phyloP scores from a whole-genome alignment of 2,329 filamentous ascomycete species.

The Talaromyces sp. region DNA sequence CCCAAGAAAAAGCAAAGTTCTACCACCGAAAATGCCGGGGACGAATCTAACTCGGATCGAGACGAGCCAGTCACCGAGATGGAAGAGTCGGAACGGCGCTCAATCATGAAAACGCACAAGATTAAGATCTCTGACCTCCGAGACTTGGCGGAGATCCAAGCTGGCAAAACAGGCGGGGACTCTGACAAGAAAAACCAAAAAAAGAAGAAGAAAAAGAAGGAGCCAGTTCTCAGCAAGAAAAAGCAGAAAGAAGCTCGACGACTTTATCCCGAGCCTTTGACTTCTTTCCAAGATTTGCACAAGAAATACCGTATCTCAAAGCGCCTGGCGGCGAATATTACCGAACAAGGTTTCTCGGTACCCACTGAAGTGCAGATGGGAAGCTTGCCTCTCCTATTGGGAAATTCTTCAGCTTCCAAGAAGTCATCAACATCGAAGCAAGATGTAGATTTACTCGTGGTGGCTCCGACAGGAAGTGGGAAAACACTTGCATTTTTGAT shows the following conservation, averaged over 20 bases:
- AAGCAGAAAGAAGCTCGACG: constrained; percentile 49
- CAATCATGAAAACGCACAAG: constrained; percentile 71
- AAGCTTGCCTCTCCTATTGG: constrained; percentile 71
- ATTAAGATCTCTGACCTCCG: constrained; percentile 78
- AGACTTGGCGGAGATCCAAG: constrained; percentile 36
- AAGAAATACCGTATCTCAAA: constrained; percentile 67
- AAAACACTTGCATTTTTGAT: constrained; percentile 94
- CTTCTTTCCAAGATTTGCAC: constrained; percentile 68
- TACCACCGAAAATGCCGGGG: background rate
- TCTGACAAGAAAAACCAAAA: constrained; percentile 28
- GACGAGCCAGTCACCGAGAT: constrained; percentile 32
- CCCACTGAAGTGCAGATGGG: constrained; percentile 94
- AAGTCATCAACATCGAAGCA: constrained; percentile 22
- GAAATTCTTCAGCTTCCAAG: constrained; percentile 35
- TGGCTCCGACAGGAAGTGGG: constrained; percentile 92
- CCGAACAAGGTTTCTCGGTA: constrained; percentile 75
- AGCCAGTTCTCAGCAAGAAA: constrained; percentile 41
- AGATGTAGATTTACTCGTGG: constrained; percentile 71
- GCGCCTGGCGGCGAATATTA: constrained; percentile 71
- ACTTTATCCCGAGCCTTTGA: constrained; percentile 74
- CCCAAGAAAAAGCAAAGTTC: constrained; percentile 13
- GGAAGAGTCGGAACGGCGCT: constrained; percentile 66
- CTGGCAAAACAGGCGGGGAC: constrained; percentile 14
- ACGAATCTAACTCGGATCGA: constrained; percentile 20
- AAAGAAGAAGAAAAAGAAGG: constrained; percentile 55